Conservation (phyloP, 176 grass and related monocot species). For the Poa pratensis region DNA sequence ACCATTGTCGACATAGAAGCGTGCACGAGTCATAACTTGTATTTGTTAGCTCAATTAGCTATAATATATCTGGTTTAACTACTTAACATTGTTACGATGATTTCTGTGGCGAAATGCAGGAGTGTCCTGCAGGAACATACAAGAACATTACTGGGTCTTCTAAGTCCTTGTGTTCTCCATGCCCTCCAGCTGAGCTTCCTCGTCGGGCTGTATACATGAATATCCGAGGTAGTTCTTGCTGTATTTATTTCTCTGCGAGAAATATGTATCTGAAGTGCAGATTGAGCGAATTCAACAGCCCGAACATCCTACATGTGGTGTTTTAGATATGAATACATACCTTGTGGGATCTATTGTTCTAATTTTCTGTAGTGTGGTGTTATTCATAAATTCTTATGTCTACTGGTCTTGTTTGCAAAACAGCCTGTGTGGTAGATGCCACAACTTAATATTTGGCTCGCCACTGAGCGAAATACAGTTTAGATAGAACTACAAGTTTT, state of each 20-base stretch:
- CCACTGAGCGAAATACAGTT: neutral
- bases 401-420: slow-evolving; percentile 31
- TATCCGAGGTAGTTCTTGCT: slow-evolving; percentile 69
- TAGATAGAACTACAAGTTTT: no score
- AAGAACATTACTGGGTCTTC: slow-evolving; percentile 96
- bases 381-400: slow-evolving; percentile 18
- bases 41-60: slow-evolving; percentile 28
- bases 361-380: neutral
- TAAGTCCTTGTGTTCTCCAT: slow-evolving; percentile 69
- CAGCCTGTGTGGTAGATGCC: neutral
- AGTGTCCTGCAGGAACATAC: slow-evolving; percentile 93
- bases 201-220: slow-evolving; percentile 67
- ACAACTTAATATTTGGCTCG: slow-evolving; percentile 6
- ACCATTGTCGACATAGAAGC: neutral
- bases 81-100: slow-evolving; percentile 25
- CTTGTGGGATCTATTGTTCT: slow-evolving; percentile 1
- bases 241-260: slow-evolving; percentile 6
- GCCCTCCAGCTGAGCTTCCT: slow-evolving; percentile 78
- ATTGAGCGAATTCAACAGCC: neutral
- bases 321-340: slow-evolving; percentile 11
- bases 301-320: slow-evolving; percentile 12
- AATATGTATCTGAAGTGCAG: slow-evolving; percentile 32
- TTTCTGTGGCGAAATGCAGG: slow-evolving; percentile 59
- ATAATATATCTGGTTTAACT: slow-evolving; percentile 32
- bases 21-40: neutral